Evolutionary conservation across 306 rosid genomes (phyloP).

Genomic region (Nissolia schottii): DNA sequence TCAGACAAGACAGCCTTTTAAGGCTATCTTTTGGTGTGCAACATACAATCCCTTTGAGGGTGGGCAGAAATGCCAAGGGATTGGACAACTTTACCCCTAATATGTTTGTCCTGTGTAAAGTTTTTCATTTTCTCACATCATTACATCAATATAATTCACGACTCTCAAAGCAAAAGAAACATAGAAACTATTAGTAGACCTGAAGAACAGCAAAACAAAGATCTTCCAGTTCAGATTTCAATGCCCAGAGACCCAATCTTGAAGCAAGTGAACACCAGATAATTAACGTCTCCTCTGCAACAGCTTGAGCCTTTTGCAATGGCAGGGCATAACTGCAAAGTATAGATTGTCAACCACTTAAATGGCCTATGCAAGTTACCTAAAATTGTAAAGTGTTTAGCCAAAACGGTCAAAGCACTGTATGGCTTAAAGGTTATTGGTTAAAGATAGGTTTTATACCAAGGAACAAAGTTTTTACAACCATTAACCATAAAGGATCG

Average conservation of each 20-base stretch:
- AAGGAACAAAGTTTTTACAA: neutral
- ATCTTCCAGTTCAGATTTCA: slow-evolving; percentile 96
- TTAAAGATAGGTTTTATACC: neutral
- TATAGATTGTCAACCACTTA: slow-evolving; percentile 17
- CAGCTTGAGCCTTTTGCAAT: slow-evolving; percentile 83
- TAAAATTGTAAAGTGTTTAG: slow-evolving; percentile 1
- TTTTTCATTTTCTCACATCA: slow-evolving; percentile 16
- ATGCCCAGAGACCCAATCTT: slow-evolving; percentile 91
- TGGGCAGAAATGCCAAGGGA: neutral
- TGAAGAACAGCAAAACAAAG: slow-evolving; percentile 92
- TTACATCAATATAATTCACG: neutral
- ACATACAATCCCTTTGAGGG: slow-evolving; percentile 1
- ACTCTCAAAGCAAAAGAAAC: slow-evolving; percentile 22
- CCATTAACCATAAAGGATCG: slow-evolving; percentile 2
- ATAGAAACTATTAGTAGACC: slow-evolving; percentile 42
- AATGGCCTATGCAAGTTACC: slow-evolving; percentile 11
- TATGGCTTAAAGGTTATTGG: neutral
- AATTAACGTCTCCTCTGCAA: slow-evolving; percentile 88
- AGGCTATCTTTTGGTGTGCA: neutral
- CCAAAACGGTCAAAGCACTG: slow-evolving; percentile 11
- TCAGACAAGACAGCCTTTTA: neutral
- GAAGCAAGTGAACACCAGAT: slow-evolving; percentile 99
- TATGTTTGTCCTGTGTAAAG: neutral
- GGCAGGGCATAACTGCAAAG: slow-evolving; percentile 78
- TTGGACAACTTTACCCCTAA: neutral